Base-by-base conservation (phyloP, 139 green algal genomes). In the Micromonas commoda region DNA sequence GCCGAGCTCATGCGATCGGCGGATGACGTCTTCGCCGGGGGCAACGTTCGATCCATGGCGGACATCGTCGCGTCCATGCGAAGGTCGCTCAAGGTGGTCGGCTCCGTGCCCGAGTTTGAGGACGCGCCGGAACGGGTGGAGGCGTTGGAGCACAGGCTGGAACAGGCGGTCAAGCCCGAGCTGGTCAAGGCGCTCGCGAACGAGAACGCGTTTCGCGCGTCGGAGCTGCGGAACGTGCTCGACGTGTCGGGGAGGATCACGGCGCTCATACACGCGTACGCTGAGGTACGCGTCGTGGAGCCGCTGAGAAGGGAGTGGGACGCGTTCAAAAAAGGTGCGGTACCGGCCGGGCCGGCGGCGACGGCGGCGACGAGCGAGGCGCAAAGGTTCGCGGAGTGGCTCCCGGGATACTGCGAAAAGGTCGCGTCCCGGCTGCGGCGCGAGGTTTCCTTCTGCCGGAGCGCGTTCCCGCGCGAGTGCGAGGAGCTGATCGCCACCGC, bases 51-150 rank as follows among this genome's bases (percentile, higher is more conserved):
- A 3, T 85, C 83, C 31, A 85, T 95, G 21, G 90, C 93, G 0
- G 87, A 92, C 31, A 90, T 90, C 51, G 82, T 97, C 52, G 78
- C 87, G 21, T 84, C 72, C 76, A 97, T 97, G 88, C 84, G 88
- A 1, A 84, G 84, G 60, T 89, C 86, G 68, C 83, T 97, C 20
- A 35, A 26, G 19, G 75, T 81, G 3, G 81, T 86, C n/a, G 86
- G 86, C 26, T 86, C 90, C 53, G 90, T 92, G 28, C 90, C 90
- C 0, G 88, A 93, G 82, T 94, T 94, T 83, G 73, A 78, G 0
- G 86, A 87, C 63, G 88, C 85, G 24, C 75, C 80, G 37, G 60
- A 85, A 19, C 80, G 79, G 76, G 86, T 93, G 67, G 67, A 61
- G 13, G 76, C 78, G 20, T 81, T 97, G 38, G 91, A 97, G 80